phyloP scores from a whole-genome alignment of 2,329 filamentous ascomycete genomes.

The Plenodomus biglobosus region DNA sequence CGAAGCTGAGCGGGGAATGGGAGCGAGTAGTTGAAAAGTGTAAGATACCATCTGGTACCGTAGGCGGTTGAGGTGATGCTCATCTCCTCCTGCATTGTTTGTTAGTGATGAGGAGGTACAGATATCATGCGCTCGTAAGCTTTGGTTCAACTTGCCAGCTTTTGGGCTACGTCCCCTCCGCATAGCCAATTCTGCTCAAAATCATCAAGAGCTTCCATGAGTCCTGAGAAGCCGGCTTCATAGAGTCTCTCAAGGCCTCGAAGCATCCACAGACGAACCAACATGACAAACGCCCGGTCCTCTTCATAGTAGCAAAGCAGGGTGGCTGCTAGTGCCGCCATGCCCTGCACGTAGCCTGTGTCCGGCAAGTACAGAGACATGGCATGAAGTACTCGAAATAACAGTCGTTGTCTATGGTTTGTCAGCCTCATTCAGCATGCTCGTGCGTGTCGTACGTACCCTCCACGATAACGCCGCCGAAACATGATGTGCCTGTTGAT shows the following conservation, averaged over 20 bases:
- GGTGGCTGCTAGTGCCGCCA: constrained; percentile 91
- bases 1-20: constrained; percentile 92
- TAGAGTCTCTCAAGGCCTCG: constrained; percentile 86
- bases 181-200: constrained; percentile 83
- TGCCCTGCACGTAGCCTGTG: constrained; percentile 95
- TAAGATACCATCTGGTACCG: constrained; percentile 95
- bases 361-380: constrained; percentile 88
- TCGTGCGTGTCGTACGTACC: constrained; percentile 43
- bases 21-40: constrained; percentile 94
- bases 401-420: constrained; percentile 64
- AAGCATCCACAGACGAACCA: constrained; percentile 90
- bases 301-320: constrained; percentile 97
- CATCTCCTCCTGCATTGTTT: constrained; percentile 65
- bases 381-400: constrained; percentile 91
- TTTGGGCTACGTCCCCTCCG: constrained; percentile 73
- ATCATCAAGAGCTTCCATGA: constrained; percentile 83
- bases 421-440: constrained; percentile 14
- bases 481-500: constrained; percentile 99
- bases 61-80: constrained; percentile 88
- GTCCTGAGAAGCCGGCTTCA: constrained; percentile 75
- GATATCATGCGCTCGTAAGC: not conserved
- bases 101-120: not conserved
- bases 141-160: constrained; percentile 63
- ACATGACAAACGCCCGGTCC: constrained; percentile 91
- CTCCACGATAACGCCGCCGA: constrained; percentile 83